A percentile compares a stretch with the other conserved stretches of the same genome.
Conservation (phyloP, 805 yeast genomes). For the Ascoidea rubescens region DNA sequence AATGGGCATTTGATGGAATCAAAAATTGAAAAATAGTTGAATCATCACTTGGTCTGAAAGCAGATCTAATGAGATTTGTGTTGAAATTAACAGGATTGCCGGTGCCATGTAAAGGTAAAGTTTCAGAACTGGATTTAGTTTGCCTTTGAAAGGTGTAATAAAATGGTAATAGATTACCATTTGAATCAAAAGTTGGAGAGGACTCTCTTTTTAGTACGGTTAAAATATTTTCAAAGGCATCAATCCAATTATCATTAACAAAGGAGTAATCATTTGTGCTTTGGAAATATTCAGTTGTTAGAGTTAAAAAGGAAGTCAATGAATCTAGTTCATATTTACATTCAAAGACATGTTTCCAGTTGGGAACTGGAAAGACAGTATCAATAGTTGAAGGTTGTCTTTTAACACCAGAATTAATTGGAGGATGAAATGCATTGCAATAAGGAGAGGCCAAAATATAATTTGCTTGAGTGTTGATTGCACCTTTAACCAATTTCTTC, state of each 20-base stretch:
- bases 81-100: constrained; percentile 72
- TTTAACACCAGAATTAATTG: constrained; percentile 23
- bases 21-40: constrained; percentile 39
- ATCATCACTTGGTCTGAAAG: constrained; percentile 40
- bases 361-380: constrained; percentile 52
- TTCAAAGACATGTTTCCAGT: constrained; percentile 65
- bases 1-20: constrained; percentile 76
- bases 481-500: constrained; percentile 49
- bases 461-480: constrained; percentile 65
- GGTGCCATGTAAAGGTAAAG: constrained; percentile 61
- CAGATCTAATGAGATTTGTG: constrained; percentile 40
- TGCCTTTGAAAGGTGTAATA: constrained; percentile 59
- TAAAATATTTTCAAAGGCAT: constrained; percentile 39
- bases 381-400: constrained; percentile 43
- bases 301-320: constrained; percentile 64
- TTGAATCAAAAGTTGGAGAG: constrained; percentile 39
- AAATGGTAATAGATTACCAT: constrained; percentile 27
- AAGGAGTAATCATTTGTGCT: constrained; percentile 34
- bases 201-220: constrained; percentile 46
- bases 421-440: constrained; percentile 86
- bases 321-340: constrained; percentile 87
- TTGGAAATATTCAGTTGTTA: constrained; percentile 56
- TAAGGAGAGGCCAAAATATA: constrained; percentile 55
- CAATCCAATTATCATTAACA: constrained; percentile 35
- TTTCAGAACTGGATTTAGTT: constrained; percentile 69